Percentiles rank a stretch among this genome's conserved stretches.
Evolutionary conservation across 768 basidiomycete genomes (phyloP).

Genomic region (Postia placenta): DNA sequence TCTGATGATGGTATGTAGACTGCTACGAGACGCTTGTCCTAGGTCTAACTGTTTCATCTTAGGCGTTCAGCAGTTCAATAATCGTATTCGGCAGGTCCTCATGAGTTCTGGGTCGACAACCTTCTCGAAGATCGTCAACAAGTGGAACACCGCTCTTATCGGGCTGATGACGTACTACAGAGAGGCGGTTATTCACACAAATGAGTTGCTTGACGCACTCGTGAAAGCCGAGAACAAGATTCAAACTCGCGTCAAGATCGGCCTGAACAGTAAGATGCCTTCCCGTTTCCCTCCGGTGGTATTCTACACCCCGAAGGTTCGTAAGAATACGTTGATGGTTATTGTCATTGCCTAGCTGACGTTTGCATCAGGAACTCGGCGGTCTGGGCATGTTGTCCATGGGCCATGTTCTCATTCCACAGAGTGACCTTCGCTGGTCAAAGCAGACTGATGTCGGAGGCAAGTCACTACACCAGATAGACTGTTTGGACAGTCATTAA

Average conservation of each 20-base stretch:
- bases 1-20: conserved; percentile 73
- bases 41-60: conserved; percentile 12
- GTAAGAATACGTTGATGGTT: conserved; percentile 5
- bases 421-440: conserved; percentile 95
- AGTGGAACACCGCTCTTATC: conserved; percentile 95
- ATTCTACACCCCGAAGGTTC: conserved; percentile 90
- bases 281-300: conserved; percentile 97
- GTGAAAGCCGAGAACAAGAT: conserved; percentile 99
- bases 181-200: conserved; percentile 95
- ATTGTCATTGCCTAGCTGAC: neutral
- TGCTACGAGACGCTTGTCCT: too few species aligned
- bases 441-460: conserved; percentile 97
- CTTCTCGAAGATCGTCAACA: conserved; percentile 98
- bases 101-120: conserved; percentile 99
- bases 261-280: conserved; percentile 99
- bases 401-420: conserved; percentile 98
- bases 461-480: conserved; percentile 19
- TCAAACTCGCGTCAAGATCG: conserved; percentile 99
- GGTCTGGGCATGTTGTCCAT: conserved; percentile 99
- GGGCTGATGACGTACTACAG: conserved; percentile 98
- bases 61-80: conserved; percentile 96
- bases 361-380: conserved; percentile 69
- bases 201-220: conserved; percentile 89
- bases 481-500: neutral
- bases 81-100: conserved; percentile 90